Evolutionary conservation across 768 basidiomycete genomes (phyloP).

Genomic region (Artomyces pyxidatus): DNA sequence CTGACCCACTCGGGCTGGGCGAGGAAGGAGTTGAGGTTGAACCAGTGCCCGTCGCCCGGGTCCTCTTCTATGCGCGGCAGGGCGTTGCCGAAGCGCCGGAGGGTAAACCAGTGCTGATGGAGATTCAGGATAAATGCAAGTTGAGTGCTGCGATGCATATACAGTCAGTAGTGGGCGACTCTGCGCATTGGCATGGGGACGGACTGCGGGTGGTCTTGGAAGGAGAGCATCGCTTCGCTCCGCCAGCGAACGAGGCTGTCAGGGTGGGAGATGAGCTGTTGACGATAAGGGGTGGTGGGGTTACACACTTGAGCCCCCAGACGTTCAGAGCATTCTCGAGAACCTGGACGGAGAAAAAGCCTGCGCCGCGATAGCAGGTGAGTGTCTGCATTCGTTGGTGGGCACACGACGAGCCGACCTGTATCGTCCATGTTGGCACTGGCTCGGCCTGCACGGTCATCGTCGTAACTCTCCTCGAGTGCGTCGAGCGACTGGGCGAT

Average conservation of each 20-base stretch:
- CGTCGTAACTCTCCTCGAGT: constrained; percentile 54
- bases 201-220: constrained; percentile 78
- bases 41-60: constrained; percentile 65
- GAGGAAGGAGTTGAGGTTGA: constrained; percentile 78
- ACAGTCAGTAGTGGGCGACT: neutral
- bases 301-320: constrained; percentile 68
- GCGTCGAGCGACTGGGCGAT: constrained; percentile 63
- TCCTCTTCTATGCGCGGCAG: constrained; percentile 29
- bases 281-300: no score
- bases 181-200: constrained; percentile 20
- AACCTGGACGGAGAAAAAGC: constrained; percentile 90
- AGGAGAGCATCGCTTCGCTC: constrained; percentile 69
- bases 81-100: constrained; percentile 67
- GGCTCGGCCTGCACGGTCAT: constrained; percentile 31
- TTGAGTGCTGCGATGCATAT: constrained; percentile 46
- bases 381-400: no score
- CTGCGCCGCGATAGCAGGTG: constrained; percentile 28
- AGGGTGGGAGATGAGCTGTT: neutral
- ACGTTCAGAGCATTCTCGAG: constrained; percentile 77
- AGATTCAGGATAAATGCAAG: constrained; percentile 84
- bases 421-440: constrained; percentile 92
- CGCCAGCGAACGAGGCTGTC: constrained; percentile 77
- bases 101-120: constrained; percentile 83
- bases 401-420: constrained; percentile 37
- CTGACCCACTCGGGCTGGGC: constrained; percentile 73